Percentiles rank a stretch among this genome's conserved stretches.
Evolutionary conservation across 768 basidiomycete genomes (phyloP).

Genomic region (Piloderma croceum): DNA sequence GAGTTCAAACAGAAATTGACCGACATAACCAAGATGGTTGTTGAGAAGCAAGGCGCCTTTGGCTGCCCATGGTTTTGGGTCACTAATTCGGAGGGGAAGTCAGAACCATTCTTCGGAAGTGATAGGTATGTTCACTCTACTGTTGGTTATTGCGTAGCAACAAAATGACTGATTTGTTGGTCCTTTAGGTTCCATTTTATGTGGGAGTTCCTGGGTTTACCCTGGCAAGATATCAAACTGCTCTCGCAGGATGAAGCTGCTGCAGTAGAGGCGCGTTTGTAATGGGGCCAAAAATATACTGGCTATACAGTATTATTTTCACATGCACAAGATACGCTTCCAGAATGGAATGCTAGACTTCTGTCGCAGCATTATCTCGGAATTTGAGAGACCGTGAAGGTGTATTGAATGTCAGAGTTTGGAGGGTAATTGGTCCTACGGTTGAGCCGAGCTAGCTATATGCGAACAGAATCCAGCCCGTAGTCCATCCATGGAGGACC

Average conservation of each 20-base stretch:
- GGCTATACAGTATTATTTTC: neutral
- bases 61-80: conserved; percentile 18
- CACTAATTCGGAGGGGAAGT: conserved; percentile 11
- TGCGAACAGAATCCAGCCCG: too few relatives aligned
- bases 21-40: conserved; percentile 13
- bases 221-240: conserved; percentile 14
- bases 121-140: conserved; percentile 9
- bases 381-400: too few relatives aligned
- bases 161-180: neutral
- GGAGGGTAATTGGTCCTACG: too few relatives aligned
- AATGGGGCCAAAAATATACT: too few relatives aligned
- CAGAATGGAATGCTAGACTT: too few relatives aligned
- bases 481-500: too few relatives aligned
- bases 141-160: too few relatives aligned
- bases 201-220: conserved; percentile 14
- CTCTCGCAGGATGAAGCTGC: conserved; percentile 22
- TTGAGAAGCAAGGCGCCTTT: conserved; percentile 15
- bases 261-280: too few relatives aligned
- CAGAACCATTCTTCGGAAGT: conserved; percentile 18
- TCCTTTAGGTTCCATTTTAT: conserved; percentile 13
- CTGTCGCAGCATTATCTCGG: too few relatives aligned
- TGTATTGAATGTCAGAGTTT: too few relatives aligned
- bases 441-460: too few relatives aligned
- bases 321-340: too few relatives aligned
- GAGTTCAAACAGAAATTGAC: conserved; percentile 13